These are phyloP conservation scores for Hyaloscypha finlandica DNA, from an alignment of 495 filamentous ascomycete species.

Conservation along the genomic window DNA sequence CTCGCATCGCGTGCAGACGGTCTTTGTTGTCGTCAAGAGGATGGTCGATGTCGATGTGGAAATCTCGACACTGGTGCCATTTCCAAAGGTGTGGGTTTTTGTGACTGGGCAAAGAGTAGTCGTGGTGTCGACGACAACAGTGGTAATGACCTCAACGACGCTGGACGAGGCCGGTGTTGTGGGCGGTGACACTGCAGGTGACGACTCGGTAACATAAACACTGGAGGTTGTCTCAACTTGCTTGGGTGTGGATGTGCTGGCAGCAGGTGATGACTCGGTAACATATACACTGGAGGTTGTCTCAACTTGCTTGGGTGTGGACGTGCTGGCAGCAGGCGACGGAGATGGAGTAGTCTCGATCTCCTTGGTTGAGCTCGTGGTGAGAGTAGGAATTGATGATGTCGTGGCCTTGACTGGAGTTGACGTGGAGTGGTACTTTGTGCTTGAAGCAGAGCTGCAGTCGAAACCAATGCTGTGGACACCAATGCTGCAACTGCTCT, in stretches of 20 bases:
- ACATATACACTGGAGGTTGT: too few relatives aligned
- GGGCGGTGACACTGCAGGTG: conserved; percentile 31
- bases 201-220: background rate
- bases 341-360: conserved; percentile 4
- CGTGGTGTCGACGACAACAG: conserved; percentile 20
- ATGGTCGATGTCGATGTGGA: conserved; percentile 16
- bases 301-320: background rate
- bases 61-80: conserved; percentile 3
- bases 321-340: conserved; percentile 3
- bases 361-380: background rate
- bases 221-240: background rate
- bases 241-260: conserved; percentile 9
- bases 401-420: conserved; percentile 28
- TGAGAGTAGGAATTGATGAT: conserved; percentile 20
- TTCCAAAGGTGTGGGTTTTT: conserved; percentile 5
- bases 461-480: conserved; percentile 80
- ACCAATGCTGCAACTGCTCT: conserved; percentile 64
- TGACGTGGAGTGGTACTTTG: conserved; percentile 40
- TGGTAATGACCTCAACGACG: conserved; percentile 8
- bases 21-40: conserved; percentile 29
- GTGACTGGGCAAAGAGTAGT: conserved; percentile 48
- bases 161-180: conserved; percentile 15
- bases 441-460: conserved; percentile 53
- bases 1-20: conserved; percentile 32
- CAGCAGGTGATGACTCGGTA: too few relatives aligned